Percentiles rank a stretch among this genome's conserved stretches.
Conservation (phyloP, 2,329 filamentous ascomycete genomes). For the Paecilomyces niveus region DNA sequence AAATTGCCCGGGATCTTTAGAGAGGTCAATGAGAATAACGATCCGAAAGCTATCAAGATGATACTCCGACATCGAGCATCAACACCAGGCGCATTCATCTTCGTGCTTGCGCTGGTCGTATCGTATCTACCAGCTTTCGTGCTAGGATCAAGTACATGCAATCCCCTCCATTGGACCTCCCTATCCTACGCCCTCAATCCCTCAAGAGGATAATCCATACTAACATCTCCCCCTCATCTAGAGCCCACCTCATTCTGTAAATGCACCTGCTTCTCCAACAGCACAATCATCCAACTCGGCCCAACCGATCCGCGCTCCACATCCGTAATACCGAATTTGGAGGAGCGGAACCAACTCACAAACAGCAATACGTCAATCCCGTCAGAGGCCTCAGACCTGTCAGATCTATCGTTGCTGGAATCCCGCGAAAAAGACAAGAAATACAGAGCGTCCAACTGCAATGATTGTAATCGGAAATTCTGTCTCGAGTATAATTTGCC, state of each 20-base stretch:
- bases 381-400: not conserved
- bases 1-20: not conserved
- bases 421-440: constrained; percentile 19
- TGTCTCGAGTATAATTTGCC: constrained; percentile 57
- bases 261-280: constrained; percentile 62
- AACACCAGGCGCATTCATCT: not conserved
- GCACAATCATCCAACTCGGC: constrained; percentile 60
- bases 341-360: not conserved
- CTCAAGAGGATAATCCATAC: not conserved
- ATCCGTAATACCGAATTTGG: not conserved
- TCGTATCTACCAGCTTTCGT: not conserved
- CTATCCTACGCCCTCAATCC: not conserved
- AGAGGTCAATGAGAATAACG: not conserved
- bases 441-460: constrained; percentile 47
- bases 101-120: not conserved
- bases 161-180: not conserved
- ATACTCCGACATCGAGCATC: not conserved
- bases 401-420: constrained; percentile 1
- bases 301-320: constrained; percentile 25
- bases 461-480: constrained; percentile 61
- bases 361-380: not conserved
- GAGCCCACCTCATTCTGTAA: constrained; percentile 60
- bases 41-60: not conserved
- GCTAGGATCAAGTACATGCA: not conserved
- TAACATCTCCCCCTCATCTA: constrained; percentile 6